Evolutionary conservation across 169 alveolate species (phyloP).

Genomic region (Ichthyophthirius multifiliis): DNA sequence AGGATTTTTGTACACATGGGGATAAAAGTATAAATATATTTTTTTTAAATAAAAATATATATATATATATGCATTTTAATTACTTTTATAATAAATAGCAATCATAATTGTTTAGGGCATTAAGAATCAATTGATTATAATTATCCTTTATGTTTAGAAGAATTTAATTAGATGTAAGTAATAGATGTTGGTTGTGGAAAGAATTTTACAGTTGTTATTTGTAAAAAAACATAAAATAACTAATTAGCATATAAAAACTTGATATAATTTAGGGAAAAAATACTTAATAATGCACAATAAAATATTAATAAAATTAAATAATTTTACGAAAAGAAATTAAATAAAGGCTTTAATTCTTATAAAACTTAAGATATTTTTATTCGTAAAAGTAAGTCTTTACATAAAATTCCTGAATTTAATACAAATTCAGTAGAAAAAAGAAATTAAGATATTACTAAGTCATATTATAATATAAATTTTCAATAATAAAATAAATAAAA

Average conservation of each 20-base stretch:
- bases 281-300: background rate
- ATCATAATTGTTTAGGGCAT: background rate
- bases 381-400: too few species aligned
- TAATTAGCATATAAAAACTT: background rate
- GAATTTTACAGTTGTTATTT: background rate
- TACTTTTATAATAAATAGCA: background rate
- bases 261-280: background rate
- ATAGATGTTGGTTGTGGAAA: conserved; percentile 1
- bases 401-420: too few species aligned
- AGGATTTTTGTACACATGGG: background rate
- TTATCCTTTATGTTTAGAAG: background rate
- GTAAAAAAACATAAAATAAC: background rate
- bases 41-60: too few species aligned
- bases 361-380: too few species aligned
- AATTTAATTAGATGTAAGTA: background rate
- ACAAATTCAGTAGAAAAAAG: too few species aligned
- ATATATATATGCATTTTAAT: too few species aligned
- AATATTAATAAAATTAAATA: background rate
- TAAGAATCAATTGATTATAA: background rate
- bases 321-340: background rate
- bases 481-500: too few species aligned
- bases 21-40: background rate
- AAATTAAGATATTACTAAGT: too few species aligned
- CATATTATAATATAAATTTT: too few species aligned
- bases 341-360: background rate